A percentile compares a stretch with the other conserved stretches of the same genome.
Conservation (phyloP, 1,139 yeast species). For the Arxiozyma bovina region DNA sequence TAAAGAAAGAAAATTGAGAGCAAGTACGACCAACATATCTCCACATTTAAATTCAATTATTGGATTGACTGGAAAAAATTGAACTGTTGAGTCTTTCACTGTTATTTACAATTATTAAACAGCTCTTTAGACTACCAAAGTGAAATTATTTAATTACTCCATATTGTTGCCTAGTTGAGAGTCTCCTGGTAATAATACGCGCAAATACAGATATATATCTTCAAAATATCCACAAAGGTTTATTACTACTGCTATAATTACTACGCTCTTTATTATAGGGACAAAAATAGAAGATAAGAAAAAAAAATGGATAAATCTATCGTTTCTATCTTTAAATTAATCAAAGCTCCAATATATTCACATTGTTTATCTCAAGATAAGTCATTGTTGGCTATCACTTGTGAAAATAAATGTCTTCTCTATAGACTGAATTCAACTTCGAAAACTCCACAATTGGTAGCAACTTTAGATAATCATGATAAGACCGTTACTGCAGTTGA, state of each 20-base stretch:
- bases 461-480: conserved; percentile 76
- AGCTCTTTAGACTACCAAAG: background rate
- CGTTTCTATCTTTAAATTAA: conserved; percentile 47
- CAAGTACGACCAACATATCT: background rate
- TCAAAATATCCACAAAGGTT: background rate
- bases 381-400: conserved; percentile 68
- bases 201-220: background rate
- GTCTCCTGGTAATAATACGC: conserved; percentile 27
- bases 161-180: conserved; percentile 24
- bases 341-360: conserved; percentile 81
- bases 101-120: too few species aligned
- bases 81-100: too few species aligned
- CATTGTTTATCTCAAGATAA: conserved; percentile 76
- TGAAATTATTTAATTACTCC: background rate
- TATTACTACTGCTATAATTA: too few species aligned
- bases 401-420: conserved; percentile 66
- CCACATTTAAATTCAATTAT: too few species aligned
- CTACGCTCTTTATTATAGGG: too few species aligned
- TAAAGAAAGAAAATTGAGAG: too few species aligned
- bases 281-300: too few species aligned
- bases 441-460: conserved; percentile 40
- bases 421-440: conserved; percentile 43
- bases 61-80: background rate
- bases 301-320: conserved; percentile 18
- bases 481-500: conserved; percentile 93